Percentiles rank a stretch among this genome's conserved stretches.
Evolutionary conservation across 306 rosid species (phyloP).

Genomic region (Nissolia schottii): DNA sequence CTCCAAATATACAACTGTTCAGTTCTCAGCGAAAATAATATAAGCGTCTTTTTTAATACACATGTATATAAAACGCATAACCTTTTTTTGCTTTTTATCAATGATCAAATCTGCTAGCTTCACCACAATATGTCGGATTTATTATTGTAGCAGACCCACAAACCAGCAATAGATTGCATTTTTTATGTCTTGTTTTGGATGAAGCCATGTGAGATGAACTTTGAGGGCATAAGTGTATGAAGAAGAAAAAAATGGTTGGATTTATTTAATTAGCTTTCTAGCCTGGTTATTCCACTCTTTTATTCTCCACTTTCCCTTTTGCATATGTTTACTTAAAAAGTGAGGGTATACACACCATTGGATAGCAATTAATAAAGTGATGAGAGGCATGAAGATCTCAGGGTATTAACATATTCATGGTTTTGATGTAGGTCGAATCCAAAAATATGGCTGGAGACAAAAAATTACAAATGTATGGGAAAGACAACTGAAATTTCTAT

Average conservation of each 20-base stretch:
- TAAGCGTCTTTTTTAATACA: slow-evolving; percentile 9
- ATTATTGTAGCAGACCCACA: neutral
- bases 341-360: too few relatives aligned
- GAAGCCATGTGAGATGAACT: slow-evolving; percentile 25
- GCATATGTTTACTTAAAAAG: too few relatives aligned
- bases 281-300: slow-evolving; percentile 40
- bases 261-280: slow-evolving; percentile 35
- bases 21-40: slow-evolving; percentile 5
- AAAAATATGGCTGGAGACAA: too few relatives aligned
- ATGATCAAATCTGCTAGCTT: neutral
- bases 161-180: slow-evolving; percentile 28
- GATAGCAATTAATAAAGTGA: too few relatives aligned
- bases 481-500: too few relatives aligned
- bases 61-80: neutral
- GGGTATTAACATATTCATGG: too few relatives aligned
- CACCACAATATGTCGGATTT: neutral
- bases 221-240: neutral
- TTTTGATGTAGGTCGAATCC: too few relatives aligned
- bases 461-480: too few relatives aligned
- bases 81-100: neutral
- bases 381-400: too few relatives aligned
- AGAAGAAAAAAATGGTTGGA: neutral
- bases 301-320: slow-evolving; percentile 28
- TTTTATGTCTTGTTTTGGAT: neutral
- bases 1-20: slow-evolving; percentile 32